Percentiles rank a stretch among this genome's conserved stretches.
These are phyloP conservation scores for Botryotinia globosa DNA, from an alignment of 2,329 filamentous ascomycete genomes.

Conservation along the genomic window DNA sequence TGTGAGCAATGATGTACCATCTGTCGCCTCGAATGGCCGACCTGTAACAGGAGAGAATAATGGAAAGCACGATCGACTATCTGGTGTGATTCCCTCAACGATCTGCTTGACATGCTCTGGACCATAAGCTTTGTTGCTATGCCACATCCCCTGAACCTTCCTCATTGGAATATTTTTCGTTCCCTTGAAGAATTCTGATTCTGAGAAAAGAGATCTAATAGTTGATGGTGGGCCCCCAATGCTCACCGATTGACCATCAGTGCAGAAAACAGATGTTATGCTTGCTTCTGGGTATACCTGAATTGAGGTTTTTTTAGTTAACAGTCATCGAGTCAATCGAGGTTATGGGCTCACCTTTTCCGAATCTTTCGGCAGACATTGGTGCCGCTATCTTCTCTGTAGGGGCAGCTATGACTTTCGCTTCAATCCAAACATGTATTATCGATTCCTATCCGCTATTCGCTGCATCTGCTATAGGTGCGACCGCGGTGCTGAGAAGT, in stretches of 20 bases:
- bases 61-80: neutral
- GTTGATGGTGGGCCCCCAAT: neutral
- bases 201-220: neutral
- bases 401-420: constrained; percentile 40
- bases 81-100: neutral
- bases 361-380: constrained; percentile 51
- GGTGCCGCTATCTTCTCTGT: constrained; percentile 50
- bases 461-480: constrained; percentile 42
- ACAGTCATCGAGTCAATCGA: neutral
- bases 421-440: constrained; percentile 46
- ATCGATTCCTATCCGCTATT: constrained; percentile 46
- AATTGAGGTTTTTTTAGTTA: neutral
- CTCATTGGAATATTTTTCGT: neutral
- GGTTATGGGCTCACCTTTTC: neutral
- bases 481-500: constrained; percentile 23
- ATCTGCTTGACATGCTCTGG: neutral
- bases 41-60: neutral
- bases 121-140: neutral
- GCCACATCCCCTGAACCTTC: neutral
- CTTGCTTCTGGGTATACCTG: neutral
- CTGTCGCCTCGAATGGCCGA: neutral
- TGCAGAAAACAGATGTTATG: neutral
- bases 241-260: neutral
- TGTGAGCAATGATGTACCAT: neutral
- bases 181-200: neutral